Conservation (phyloP, 139 green algal species). For the Coelastrella sp. region DNA sequence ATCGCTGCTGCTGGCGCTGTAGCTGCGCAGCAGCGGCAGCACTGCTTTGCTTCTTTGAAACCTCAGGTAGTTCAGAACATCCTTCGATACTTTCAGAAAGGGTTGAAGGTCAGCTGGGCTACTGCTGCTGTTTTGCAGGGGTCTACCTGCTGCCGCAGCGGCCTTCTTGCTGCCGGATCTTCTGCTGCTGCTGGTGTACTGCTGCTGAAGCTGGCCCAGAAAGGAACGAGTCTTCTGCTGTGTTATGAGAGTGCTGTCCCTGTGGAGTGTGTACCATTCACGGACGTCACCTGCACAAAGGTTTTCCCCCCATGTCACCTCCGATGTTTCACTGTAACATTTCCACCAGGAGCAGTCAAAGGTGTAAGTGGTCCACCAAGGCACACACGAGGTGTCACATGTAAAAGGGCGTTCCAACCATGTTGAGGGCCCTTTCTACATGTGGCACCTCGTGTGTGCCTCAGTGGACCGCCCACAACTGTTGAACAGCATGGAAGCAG, state of each 20-base stretch:
- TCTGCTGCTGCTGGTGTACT: neutral
- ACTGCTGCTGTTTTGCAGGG: neutral
- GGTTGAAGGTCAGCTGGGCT: neutral
- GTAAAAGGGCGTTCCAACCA: no score
- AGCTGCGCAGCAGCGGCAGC: neutral
- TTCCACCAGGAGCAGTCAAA: no score
- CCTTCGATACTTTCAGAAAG: neutral
- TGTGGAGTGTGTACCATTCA: neutral
- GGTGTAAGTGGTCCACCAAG: no score
- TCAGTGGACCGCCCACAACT: no score
- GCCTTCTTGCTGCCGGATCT: neutral
- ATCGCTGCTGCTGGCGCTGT: neutral
- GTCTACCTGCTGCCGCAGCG: neutral
- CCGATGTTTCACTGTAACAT: no score
- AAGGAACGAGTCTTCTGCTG: neutral
- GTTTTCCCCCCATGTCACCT: no score
- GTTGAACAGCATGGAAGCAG: no score
- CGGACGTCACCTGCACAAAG: neutral
- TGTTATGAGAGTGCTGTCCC: neutral
- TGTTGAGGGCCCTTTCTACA: no score
- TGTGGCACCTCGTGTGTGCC: no score
- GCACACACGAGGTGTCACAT: no score
- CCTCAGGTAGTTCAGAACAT: neutral
- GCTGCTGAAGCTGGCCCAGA: neutral
- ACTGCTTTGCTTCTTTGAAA: neutral